Percentiles rank a stretch among this genome's conserved stretches.
phyloP scores from a whole-genome alignment of 75 land plant genomes.

The Larix kaempferi region DNA sequence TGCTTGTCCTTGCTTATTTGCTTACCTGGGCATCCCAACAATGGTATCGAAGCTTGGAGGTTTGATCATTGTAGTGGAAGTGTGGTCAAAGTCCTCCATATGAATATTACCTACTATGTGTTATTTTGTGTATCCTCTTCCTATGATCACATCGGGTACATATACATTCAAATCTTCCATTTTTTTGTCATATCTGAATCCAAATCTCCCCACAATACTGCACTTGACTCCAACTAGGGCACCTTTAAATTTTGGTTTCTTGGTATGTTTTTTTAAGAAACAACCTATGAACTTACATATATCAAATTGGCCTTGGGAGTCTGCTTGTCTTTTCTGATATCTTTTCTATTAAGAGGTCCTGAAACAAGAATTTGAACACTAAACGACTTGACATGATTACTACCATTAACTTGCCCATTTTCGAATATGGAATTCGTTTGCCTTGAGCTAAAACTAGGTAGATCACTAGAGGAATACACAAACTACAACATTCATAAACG shows the following conservation, averaged over 20 bases:
- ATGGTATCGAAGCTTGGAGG: too few species aligned
- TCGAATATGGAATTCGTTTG: slow-evolving; percentile 10
- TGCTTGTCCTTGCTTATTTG: too few species aligned
- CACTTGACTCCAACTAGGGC: slow-evolving; percentile 20
- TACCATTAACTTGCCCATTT: background rate
- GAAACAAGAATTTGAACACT: slow-evolving; percentile 8
- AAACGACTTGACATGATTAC: background rate
- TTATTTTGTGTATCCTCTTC: too few species aligned
- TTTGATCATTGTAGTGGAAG: too few species aligned
- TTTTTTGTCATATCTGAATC: slow-evolving; percentile 13
- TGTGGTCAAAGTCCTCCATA: too few species aligned
- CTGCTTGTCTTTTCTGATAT: slow-evolving; percentile 21
- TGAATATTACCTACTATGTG: too few species aligned
- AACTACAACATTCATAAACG: slow-evolving; percentile 12
- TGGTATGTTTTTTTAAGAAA: slow-evolving; percentile 29
- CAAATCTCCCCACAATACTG: slow-evolving; percentile 22
- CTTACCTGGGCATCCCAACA: too few species aligned
- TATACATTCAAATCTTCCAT: slow-evolving; percentile 13
- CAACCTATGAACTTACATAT: slow-evolving; percentile 30
- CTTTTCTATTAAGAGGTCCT: background rate
- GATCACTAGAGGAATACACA: slow-evolving; percentile 33
- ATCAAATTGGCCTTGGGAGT: slow-evolving; percentile 35
- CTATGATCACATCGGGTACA: too few species aligned
- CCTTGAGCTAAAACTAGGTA: slow-evolving; percentile 25
- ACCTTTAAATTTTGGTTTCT: slow-evolving; percentile 17